phyloP scores from a whole-genome alignment of 2,329 filamentous ascomycete species.

The Ophiocordyceps polyrhachis-furcata region DNA sequence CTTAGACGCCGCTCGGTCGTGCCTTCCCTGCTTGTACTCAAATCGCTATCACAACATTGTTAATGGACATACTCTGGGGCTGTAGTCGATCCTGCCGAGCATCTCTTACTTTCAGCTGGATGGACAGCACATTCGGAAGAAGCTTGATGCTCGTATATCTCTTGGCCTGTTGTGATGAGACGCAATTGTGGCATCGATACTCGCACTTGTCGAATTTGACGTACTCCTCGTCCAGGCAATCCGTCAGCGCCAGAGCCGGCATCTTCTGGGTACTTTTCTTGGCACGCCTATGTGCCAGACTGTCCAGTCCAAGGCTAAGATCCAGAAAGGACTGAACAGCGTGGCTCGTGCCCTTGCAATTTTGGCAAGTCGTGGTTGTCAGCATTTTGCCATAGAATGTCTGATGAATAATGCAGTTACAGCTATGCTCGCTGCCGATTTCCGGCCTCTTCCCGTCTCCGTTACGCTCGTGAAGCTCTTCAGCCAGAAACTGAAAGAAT shows the following conservation, averaged over 20 bases:
- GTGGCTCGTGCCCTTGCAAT: conserved; percentile 65
- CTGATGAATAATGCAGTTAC: conserved; percentile 83
- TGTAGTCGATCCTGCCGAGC: background rate
- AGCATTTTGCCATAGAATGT: conserved; percentile 87
- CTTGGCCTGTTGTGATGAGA: conserved; percentile 56
- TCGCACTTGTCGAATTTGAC: conserved; percentile 75
- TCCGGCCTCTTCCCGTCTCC: conserved; percentile 47
- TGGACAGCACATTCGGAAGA: conserved; percentile 72
- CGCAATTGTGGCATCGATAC: conserved; percentile 72
- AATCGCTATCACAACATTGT: conserved; percentile 30
- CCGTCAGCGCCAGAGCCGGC: conserved; percentile 33
- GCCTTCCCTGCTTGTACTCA: conserved; percentile 48
- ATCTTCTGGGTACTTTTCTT: conserved; percentile 33
- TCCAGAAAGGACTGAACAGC: conserved; percentile 82
- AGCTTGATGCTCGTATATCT: conserved; percentile 73
- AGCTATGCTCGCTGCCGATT: conserved; percentile 42
- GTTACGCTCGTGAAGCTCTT: conserved; percentile 74
- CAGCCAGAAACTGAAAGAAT: conserved; percentile 88
- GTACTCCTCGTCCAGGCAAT: conserved; percentile 72
- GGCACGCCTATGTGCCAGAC: conserved; percentile 44
- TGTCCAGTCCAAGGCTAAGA: conserved; percentile 72
- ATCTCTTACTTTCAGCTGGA: conserved; percentile 65
- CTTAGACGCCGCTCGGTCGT: conserved; percentile 59
- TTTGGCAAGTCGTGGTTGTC: conserved; percentile 78
- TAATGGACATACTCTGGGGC: background rate